Percentiles rank a stretch among this genome's conserved stretches.
Conservation (phyloP, 352 stramenopile genomes). For the Aphanomyces astaci region DNA sequence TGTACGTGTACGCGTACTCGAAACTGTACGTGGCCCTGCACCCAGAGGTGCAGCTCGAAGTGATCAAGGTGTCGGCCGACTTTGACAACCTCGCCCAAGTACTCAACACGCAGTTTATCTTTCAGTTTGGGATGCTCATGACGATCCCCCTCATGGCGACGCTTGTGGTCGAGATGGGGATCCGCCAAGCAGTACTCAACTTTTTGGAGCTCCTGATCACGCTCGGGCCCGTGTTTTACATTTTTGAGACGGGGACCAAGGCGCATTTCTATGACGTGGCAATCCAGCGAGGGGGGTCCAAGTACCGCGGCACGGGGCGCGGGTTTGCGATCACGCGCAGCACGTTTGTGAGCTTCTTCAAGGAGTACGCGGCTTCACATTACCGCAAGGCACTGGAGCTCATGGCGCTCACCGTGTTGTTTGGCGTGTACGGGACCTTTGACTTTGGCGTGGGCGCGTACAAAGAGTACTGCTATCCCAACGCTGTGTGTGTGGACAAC, state of each 20-base stretch:
- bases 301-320: conserved; percentile 79
- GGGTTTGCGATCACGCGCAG: conserved; percentile 82
- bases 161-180: conserved; percentile 70
- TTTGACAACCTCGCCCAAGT: conserved; percentile 61
- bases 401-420: conserved; percentile 79
- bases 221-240: conserved; percentile 80
- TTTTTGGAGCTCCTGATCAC: conserved; percentile 69
- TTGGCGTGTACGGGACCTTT: conserved; percentile 70
- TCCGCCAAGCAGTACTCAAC: conserved; percentile 63
- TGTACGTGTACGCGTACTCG: conserved; percentile 80
- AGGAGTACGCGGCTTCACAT: conserved; percentile 81
- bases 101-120: conserved; percentile 80
- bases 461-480: conserved; percentile 51
- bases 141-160: conserved; percentile 73
- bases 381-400: conserved; percentile 84
- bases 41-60: conserved; percentile 55
- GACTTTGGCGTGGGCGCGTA: conserved; percentile 47
- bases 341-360: conserved; percentile 84
- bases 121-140: conserved; percentile 81
- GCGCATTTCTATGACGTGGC: conserved; percentile 82
- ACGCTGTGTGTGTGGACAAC: conserved; percentile 43
- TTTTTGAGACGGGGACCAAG: conserved; percentile 82
- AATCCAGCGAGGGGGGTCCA: conserved; percentile 72
- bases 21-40: conserved; percentile 78
- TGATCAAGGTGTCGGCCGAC: conserved; percentile 68